Evolutionary conservation across 2,329 filamentous ascomycete genomes (phyloP), one percentile per base, ranked within the genome.

Genomic region (Aspergillus vadensis): DNA sequence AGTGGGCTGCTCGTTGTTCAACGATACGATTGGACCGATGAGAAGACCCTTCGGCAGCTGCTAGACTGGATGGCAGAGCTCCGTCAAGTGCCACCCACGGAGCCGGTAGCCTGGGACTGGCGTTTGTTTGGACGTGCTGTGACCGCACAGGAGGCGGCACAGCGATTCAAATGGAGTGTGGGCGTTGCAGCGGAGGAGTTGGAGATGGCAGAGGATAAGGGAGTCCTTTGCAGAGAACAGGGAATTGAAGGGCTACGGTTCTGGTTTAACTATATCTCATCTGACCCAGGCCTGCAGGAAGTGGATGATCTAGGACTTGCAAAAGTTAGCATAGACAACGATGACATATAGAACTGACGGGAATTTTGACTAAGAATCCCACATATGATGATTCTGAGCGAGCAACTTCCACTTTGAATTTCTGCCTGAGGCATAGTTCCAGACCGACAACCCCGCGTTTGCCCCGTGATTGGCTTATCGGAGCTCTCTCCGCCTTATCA

Each of bases 1-100:
- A 96, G 91, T 68, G 95, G 95, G 0, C 86, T 98, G n/a, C 85
- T 97, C 69, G 95, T 97, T 0, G 94, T 97, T 14, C 95, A 98
- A 76, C 87, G 91, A 56, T 85, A 87, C 54, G 93, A 97, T 70
- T 87, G 92, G 63, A 97, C 90, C 1, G 95, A 99, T 72, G 92
- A 96, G 69, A 92, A 91, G 70, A 97, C 93, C 0, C 88, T 97
- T 69, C 86, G 85, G 60, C 85, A 90, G 63, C 77, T 99, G 6
- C 78, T 92, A 25, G 78, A 83, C 1, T 98, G 93, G 93, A 79
- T 98, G 62, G 82, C 86, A 59, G 88, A 91, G 65, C 77, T 95
- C 43, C 90, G 91, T 66, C 80, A 82, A 55, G 82, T 87, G 52
- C 85, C 87, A 5, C 88, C 88, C 0, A 83, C 86, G 1, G 81